phyloP scores from a whole-genome alignment of 495 filamentous ascomycete genomes.

The Niebla homalea region DNA sequence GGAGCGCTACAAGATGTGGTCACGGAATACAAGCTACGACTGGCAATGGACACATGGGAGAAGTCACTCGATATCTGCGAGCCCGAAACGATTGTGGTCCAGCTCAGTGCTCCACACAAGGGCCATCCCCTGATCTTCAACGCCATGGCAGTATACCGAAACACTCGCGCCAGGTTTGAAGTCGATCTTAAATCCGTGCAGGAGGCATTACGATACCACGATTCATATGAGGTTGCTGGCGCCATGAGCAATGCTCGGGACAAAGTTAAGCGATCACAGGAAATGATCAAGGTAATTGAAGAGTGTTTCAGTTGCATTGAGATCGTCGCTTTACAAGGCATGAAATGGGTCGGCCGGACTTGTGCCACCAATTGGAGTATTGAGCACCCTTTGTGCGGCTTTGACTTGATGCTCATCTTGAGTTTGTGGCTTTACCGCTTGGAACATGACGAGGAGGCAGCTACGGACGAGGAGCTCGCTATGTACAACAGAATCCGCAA shows the following conservation, averaged over 20 bases:
- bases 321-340: constrained; percentile 84
- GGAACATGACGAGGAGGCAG: constrained; percentile 95
- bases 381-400: constrained; percentile 89
- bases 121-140: constrained; percentile 99
- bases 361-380: constrained; percentile 98
- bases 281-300: constrained; percentile 97
- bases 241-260: constrained; percentile 91
- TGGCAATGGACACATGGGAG: constrained; percentile 96
- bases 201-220: constrained; percentile 92
- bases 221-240: constrained; percentile 88
- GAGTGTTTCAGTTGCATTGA: constrained; percentile 98
- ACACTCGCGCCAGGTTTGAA: constrained; percentile 81
- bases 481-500: constrained; percentile 94
- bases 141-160: constrained; percentile 93
- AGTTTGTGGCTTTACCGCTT: constrained; percentile 96
- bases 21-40: constrained; percentile 93
- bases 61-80: constrained; percentile 89
- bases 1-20: constrained; percentile 93
- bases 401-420: constrained; percentile 98
- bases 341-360: constrained; percentile 94
- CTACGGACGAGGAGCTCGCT: constrained; percentile 75
- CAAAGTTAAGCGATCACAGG: constrained; percentile 82
- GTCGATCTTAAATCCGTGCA: constrained; percentile 93
- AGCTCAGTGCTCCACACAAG: constrained; percentile 87
- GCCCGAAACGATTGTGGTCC: constrained; percentile 78